Percentiles rank a stretch among this genome's conserved stretches.
phyloP scores from a whole-genome alignment of 1,284 basidiomycete genomes.

The Irpex sp. region DNA sequence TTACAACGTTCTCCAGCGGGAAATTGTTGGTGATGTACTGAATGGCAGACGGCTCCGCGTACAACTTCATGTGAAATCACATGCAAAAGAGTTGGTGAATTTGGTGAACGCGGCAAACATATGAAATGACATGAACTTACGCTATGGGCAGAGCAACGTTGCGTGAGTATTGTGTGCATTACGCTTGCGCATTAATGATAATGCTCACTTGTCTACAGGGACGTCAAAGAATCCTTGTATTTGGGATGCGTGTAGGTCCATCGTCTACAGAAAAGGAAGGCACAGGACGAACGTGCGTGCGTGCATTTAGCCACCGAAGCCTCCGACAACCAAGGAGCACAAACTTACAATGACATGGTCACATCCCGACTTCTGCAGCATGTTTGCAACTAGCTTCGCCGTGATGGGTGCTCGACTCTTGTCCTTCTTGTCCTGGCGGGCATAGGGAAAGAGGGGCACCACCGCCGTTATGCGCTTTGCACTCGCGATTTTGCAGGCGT shows the following conservation, averaged over 20 bases:
- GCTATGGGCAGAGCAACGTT: conserved; percentile 29
- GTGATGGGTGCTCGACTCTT: conserved; percentile 98
- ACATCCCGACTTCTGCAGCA: conserved; percentile 96
- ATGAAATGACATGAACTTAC: conserved; percentile 36
- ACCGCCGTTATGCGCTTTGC: conserved; percentile 97
- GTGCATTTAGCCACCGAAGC: background rate
- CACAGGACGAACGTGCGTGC: background rate
- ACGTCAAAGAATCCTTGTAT: conserved; percentile 99
- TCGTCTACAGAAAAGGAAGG: conserved; percentile 64
- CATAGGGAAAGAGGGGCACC: conserved; percentile 92
- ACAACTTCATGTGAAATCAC: conserved; percentile 57
- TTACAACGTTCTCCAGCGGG: conserved; percentile 85
- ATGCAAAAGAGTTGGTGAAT: conserved; percentile 6
- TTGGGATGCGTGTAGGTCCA: conserved; percentile 98
- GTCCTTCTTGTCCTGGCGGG: conserved; percentile 99
- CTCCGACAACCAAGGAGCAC: background rate
- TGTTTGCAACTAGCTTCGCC: conserved; percentile 98
- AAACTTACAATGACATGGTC: conserved; percentile 95
- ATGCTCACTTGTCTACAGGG: conserved; percentile 97
- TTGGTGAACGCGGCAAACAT: too few relatives aligned
- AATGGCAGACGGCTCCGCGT: conserved; percentile 96
- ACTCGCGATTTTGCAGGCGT: conserved; percentile 97
- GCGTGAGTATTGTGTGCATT: conserved; percentile 18
- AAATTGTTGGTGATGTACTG: conserved; percentile 94
- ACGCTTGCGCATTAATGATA: conserved; percentile 11